Conservation (phyloP, 495 filamentous ascomycete species). For the Cryomyces minteri region DNA sequence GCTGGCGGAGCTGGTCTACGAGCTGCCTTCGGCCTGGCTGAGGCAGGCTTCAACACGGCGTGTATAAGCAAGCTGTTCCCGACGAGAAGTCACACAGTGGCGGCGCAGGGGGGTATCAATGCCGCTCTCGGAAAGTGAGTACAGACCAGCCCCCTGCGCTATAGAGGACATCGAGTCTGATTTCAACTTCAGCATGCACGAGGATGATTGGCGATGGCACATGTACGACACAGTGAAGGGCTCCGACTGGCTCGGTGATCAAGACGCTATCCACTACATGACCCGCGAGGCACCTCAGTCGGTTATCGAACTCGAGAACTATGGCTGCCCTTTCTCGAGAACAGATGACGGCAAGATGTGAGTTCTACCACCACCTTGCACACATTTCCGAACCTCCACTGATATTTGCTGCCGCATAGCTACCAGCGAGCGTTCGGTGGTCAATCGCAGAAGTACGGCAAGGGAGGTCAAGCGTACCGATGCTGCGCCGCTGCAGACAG, state of each 20-base stretch:
- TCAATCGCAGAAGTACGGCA: conserved; percentile 84
- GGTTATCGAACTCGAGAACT: conserved; percentile 91
- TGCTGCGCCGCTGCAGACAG: conserved; percentile 90
- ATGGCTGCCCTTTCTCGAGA: conserved; percentile 94
- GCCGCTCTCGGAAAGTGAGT: conserved; percentile 75
- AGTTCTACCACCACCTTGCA: conserved; percentile 5
- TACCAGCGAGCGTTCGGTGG: conserved; percentile 98
- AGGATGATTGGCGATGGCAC: conserved; percentile 98
- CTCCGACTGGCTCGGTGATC: conserved; percentile 96
- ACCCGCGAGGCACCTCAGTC: conserved; percentile 80
- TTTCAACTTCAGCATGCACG: conserved; percentile 34
- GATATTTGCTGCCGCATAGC: conserved; percentile 5
- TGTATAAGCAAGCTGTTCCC: conserved; percentile 98
- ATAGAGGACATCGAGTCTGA: not conserved
- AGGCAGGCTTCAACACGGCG: conserved; percentile 96
- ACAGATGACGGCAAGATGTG: conserved; percentile 89
- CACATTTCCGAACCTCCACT: not conserved
- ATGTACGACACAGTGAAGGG: conserved; percentile 99
- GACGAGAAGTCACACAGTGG: conserved; percentile 89
- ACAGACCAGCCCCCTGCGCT: conserved; percentile 9
- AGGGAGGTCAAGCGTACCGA: conserved; percentile 93
- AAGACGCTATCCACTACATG: conserved; percentile 99
- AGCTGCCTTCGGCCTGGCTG: conserved; percentile 90
- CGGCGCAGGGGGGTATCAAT: conserved; percentile 89
- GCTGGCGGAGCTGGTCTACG: conserved; percentile 90